Conservation (phyloP, 176 grass and related monocot species). For the Ampelocalamus luodianensis region DNA sequence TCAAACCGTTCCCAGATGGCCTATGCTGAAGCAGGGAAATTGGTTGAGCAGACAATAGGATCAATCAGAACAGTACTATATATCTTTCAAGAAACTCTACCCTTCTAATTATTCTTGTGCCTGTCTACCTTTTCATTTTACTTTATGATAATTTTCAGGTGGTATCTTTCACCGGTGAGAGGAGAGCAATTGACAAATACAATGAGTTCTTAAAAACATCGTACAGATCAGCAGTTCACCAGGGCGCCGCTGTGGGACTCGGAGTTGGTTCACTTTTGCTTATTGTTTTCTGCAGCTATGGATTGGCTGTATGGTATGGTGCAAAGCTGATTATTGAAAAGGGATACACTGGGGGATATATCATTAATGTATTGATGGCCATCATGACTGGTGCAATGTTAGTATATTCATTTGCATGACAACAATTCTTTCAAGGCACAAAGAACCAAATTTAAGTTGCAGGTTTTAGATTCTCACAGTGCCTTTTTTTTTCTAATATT, state of each 20-base stretch:
- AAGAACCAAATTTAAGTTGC: background rate
- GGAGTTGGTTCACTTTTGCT: conserved; percentile 58
- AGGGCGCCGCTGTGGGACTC: conserved; percentile 57
- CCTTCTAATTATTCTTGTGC: conserved; percentile 3
- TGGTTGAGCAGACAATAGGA: conserved; percentile 76
- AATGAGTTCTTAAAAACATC: conserved; percentile 58
- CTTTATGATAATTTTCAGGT: conserved; percentile 53
- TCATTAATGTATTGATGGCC: conserved; percentile 80
- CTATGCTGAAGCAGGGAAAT: conserved; percentile 73
- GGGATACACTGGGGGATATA: conserved; percentile 68
- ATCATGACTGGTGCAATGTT: conserved; percentile 82
- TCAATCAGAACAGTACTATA: conserved; percentile 73
- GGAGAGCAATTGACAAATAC: conserved; percentile 65
- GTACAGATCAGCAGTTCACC: conserved; percentile 53
- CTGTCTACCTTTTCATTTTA: background rate
- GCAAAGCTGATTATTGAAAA: conserved; percentile 75
- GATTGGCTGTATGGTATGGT: conserved; percentile 74
- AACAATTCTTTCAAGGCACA: conserved; percentile 24
- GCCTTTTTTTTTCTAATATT: background rate
- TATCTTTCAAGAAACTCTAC: background rate
- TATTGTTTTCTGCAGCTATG: conserved; percentile 73
- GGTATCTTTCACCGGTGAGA: conserved; percentile 80
- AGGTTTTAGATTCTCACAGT: conserved; percentile 11
- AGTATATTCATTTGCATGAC: conserved; percentile 45
- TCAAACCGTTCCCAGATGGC: conserved; percentile 61